Evolutionary conservation across 495 filamentous ascomycete genomes (phyloP), one percentile per base, ranked within the genome.

Genomic region (Haplographium delicatum): DNA sequence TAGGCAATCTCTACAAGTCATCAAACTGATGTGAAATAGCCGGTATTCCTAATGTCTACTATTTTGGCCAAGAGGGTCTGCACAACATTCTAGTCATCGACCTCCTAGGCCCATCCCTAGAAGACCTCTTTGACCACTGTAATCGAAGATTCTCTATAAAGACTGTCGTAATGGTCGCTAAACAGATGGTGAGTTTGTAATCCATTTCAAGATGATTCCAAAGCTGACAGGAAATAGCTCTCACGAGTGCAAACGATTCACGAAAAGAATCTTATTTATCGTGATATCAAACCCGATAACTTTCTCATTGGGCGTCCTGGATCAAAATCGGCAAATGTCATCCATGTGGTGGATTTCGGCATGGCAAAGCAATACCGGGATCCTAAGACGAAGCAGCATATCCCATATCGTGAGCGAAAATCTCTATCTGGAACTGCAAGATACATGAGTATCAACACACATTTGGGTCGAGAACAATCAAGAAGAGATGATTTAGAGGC

Each of bases 361-460:
- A 99, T 99, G 93, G 93, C 94, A 37, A 99, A 99, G 72, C 93
- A 97, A 68, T 99, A 99, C 65, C 83, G 93, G 43, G 93, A 99
- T 57, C 94, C 94, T 47, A 97, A 97, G 75, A 96, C 93, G 38
- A 97, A 97, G 71, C 93, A 99, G 66, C 93, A 99, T 70, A 99
- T 97, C 60, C 93, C 93, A 9, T 99, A 99, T 66, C 81, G 93
- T 60, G 93, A 99, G 72, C 84, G 94, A 47, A 99, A 99, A 66
- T 96, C 91, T 25, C 71, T 99, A 56, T 97, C 94, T 6, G 93
- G 93, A 44, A 99, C 93, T 47, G 93, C 93, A 53, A 82, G 93
- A 62, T 99, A 99, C 68, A 99, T 99, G 93, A 93, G 87, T 71
- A 99, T 99, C 77, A 99, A 99, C 68, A 99, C 93, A 53, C 93